phyloP scores from a whole-genome alignment of 495 filamentous ascomycete species.

The Neurospora tetrasperma region DNA sequence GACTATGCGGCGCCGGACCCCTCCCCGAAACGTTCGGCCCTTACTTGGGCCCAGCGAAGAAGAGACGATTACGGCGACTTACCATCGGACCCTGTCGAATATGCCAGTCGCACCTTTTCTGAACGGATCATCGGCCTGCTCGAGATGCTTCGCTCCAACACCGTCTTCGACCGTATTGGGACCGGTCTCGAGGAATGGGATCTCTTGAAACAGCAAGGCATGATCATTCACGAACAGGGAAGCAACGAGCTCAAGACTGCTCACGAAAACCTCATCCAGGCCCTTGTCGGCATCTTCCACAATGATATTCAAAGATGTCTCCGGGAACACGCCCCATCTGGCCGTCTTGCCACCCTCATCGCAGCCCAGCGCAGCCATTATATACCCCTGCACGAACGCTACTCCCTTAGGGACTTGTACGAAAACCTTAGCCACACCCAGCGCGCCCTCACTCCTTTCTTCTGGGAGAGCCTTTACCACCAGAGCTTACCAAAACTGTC shows the following conservation, averaged over 20 bases:
- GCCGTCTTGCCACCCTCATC: constrained; percentile 2
- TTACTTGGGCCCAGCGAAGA: constrained; percentile 15
- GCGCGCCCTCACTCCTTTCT: constrained; percentile 20
- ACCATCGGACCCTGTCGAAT: constrained; percentile 22
- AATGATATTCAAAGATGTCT: constrained; percentile 8
- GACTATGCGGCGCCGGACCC: constrained; percentile 49
- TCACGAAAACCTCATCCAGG: constrained; percentile 8
- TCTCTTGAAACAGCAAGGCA: not conserved
- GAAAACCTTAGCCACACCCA: constrained; percentile 14
- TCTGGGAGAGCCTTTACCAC: constrained; percentile 19
- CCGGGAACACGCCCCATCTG: not conserved
- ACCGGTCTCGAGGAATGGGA: constrained; percentile 11
- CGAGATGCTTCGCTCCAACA: constrained; percentile 9
- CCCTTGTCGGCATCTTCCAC: constrained; percentile 8
- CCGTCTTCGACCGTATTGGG: constrained; percentile 8
- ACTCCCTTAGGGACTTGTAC: constrained; percentile 11
- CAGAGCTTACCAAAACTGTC: not conserved
- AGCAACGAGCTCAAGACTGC: constrained; percentile 36
- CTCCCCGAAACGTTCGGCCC: not conserved
- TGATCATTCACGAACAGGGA: not conserved
- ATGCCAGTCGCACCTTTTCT: constrained; percentile 15
- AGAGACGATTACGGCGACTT: constrained; percentile 25
- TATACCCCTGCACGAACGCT: constrained; percentile 6
- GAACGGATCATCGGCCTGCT: constrained; percentile 16
- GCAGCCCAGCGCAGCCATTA: constrained; percentile 23